phyloP scores from a whole-genome alignment of 148 eudicot genomes.

The Nepenthes gracilis region DNA sequence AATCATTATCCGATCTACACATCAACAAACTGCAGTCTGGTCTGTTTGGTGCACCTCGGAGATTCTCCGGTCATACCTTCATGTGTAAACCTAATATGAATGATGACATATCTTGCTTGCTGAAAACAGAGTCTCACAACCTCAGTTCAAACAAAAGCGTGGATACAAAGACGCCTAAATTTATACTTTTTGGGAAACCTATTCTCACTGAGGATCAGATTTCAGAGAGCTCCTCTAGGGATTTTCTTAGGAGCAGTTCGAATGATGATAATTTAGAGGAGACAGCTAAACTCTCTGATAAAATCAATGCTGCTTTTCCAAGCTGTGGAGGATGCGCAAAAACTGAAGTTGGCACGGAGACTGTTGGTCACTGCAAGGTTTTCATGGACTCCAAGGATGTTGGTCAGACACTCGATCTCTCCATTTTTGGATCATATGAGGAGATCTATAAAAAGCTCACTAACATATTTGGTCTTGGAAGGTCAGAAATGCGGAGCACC shows the following conservation, averaged over 20 bases:
- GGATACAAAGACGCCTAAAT: slow-evolving; percentile 16
- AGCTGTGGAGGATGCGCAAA: neutral
- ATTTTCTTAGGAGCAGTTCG: slow-evolving; percentile 1
- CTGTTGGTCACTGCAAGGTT: slow-evolving; percentile 49
- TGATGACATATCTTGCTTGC: slow-evolving; percentile 37
- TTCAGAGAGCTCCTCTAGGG: slow-evolving; percentile 20
- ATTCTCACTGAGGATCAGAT: slow-evolving; percentile 62
- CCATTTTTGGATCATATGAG: neutral
- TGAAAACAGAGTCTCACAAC: slow-evolving; percentile 29
- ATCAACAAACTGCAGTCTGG: slow-evolving; percentile 31
- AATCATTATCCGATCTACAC: slow-evolving; percentile 18
- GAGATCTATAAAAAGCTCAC: slow-evolving; percentile 19
- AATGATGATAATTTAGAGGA: slow-evolving; percentile 5
- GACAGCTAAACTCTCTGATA: neutral
- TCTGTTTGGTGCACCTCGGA: slow-evolving; percentile 9
- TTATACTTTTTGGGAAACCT: slow-evolving; percentile 57
- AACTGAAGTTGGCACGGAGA: slow-evolving; percentile 25
- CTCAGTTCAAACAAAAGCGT: slow-evolving; percentile 22
- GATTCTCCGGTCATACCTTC: neutral
- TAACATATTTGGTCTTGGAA: slow-evolving; percentile 40
- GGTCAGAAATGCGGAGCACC: slow-evolving; percentile 21
- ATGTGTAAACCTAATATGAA: slow-evolving; percentile 4
- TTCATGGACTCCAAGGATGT: slow-evolving; percentile 55
- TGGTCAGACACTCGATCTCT: slow-evolving; percentile 31
- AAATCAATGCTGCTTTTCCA: neutral